phyloP scores from a whole-genome alignment of 2,329 filamentous ascomycete species.

The Mollisiaceae sp. region DNA sequence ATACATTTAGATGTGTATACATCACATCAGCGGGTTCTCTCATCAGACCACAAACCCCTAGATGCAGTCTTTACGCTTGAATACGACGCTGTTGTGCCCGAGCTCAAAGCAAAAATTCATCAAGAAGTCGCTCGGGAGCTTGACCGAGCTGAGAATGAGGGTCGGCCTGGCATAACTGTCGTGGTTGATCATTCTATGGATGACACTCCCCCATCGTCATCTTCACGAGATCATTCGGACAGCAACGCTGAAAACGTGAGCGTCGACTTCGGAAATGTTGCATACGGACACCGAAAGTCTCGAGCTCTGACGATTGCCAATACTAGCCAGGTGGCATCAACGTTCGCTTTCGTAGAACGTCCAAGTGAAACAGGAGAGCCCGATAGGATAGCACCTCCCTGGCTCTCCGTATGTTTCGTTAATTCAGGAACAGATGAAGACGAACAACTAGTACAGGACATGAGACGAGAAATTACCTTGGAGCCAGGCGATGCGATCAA shows the following conservation, averaged over 20 bases:
- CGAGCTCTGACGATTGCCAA: conserved; percentile 86
- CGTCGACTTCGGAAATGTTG: conserved; percentile 79
- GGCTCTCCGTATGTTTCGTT: conserved; percentile 74
- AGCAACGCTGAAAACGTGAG: conserved; percentile 61
- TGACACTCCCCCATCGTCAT: conserved; percentile 31
- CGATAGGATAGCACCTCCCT: conserved; percentile 56
- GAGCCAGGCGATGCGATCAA: conserved; percentile 84
- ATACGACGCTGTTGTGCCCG: conserved; percentile 85
- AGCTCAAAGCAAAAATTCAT: conserved; percentile 82
- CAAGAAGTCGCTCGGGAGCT: conserved; percentile 86
- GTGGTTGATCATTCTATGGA: conserved; percentile 68
- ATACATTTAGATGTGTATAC: conserved; percentile 72
- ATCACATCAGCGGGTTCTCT: conserved; percentile 86
- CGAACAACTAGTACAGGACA: conserved; percentile 23
- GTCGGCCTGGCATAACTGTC: conserved; percentile 79
- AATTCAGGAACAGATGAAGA: conserved; percentile 50
- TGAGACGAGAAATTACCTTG: conserved; percentile 60
- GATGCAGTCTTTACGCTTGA: conserved; percentile 81
- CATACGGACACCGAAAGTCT: conserved; percentile 68
- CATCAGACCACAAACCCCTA: conserved; percentile 95
- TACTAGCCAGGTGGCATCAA: conserved; percentile 82
- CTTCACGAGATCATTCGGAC: conserved; percentile 33
- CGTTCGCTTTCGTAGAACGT: conserved; percentile 78
- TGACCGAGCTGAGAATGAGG: conserved; percentile 91
- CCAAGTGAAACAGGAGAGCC: conserved; percentile 63